Evolutionary conservation across 164 flowering plant genomes (phyloP), one percentile per base, ranked within the genome.

Genomic region (Aristolochia californica): DNA sequence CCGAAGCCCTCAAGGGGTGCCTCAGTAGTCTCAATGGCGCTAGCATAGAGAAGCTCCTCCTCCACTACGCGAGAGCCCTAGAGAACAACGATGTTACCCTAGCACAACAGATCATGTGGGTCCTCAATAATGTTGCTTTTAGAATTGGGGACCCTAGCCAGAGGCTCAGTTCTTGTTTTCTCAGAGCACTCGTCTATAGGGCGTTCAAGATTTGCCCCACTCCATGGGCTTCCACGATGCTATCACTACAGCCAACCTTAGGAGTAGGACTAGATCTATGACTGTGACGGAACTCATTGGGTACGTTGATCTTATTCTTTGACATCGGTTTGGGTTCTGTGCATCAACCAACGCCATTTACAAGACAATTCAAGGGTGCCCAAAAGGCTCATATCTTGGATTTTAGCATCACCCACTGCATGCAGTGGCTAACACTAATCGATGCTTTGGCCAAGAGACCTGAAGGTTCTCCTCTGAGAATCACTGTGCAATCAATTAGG

Each of bases 81-180:
- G 96, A 88, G 58, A 72, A 58, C 61, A 76, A 82, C 51, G 96
- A 87, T 26, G 84, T 74, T 15, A 87, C 91, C 55, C 68, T 82
- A 52, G 91, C 96, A 28, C 96, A 87, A 62, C 95, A 87, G 64
- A 85, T 87, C 38, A 85, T 85, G 91, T 88, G 96, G 96, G 91
- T 88, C 5, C 91, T 88, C 59, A 88, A 88, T 67, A 88, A 88
- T 68, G 80, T 83, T 4, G 88, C 89, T 58, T 83, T 86, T 15
- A 55, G 77, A 0, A 30, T 43, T 1, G 96, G 96, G 14, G 91
- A 88, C 62, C 81, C 96, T 38, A 88, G 85, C 60, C 96, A 88
- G 59, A 71, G 96, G 68, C 82, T 85, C 43, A 68, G 88, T 26
- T 80, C 86, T 4, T 81, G 85, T 79, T 79, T 85, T 58, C 55